Evolutionary conservation across 75 land plant species (phyloP).

Genomic region (Gnetum montanum): DNA sequence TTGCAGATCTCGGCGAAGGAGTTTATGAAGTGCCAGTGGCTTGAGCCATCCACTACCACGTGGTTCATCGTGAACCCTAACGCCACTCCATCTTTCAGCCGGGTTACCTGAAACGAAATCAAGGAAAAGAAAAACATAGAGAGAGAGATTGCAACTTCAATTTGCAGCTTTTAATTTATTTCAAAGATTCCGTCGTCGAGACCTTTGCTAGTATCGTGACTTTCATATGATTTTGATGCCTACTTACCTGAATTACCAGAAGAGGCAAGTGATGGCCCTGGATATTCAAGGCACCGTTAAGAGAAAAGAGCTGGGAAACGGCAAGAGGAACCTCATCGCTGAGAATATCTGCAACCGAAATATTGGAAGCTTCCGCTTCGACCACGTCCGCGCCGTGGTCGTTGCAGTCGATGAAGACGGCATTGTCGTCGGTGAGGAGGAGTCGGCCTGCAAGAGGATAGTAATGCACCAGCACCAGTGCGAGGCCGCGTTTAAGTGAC

Average conservation of each 20-base stretch:
- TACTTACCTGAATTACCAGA: slow-evolving; percentile 10
- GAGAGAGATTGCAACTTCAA: too few species aligned
- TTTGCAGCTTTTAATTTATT: too few species aligned
- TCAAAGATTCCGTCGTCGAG: too few species aligned
- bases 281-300: slow-evolving; percentile 2
- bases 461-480: too few species aligned
- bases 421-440: too few species aligned
- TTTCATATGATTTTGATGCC: background rate
- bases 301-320: slow-evolving; percentile 10
- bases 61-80: slow-evolving; percentile 51
- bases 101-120: too few species aligned
- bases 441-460: too few species aligned
- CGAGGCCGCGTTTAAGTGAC: too few species aligned
- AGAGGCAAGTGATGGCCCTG: slow-evolving; percentile 12
- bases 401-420: too few species aligned
- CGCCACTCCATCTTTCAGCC: slow-evolving; percentile 32
- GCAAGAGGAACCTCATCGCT: slow-evolving; percentile 1
- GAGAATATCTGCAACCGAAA: slow-evolving; percentile 9
- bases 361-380: slow-evolving; percentile 14
- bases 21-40: slow-evolving; percentile 68
- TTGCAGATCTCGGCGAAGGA: slow-evolving; percentile 39
- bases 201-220: background rate
- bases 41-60: slow-evolving; percentile 44
- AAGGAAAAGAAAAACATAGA: too few species aligned
- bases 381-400: slow-evolving; percentile 25